Evolutionary conservation across 139 green algal species (phyloP).

Genomic region (Microglena sp.): DNA sequence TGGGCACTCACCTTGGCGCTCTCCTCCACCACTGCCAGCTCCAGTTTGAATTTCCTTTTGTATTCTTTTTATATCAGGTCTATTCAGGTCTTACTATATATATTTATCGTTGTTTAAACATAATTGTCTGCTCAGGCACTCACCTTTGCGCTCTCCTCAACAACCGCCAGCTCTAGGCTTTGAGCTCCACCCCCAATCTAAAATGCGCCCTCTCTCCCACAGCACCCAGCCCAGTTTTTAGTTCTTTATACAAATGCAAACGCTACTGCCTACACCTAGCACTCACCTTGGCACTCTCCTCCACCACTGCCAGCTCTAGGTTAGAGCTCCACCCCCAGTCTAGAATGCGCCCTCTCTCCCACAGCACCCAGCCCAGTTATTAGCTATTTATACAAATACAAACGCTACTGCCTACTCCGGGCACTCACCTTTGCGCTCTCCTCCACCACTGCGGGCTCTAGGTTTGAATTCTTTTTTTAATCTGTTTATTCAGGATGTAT

Average conservation of each 20-base stretch:
- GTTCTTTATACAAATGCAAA: not conserved
- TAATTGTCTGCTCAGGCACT: not conserved
- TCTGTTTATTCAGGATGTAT: no score
- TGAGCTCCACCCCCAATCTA: constrained; percentile 62
- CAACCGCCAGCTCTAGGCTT: constrained; percentile 53
- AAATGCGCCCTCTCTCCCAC: constrained; percentile 60
- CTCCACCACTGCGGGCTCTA: no score
- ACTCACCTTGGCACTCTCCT: constrained; percentile 45
- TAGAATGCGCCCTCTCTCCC: constrained; percentile 54
- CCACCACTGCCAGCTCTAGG: constrained; percentile 62
- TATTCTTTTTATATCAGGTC: no score
- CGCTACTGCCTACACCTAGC: not conserved
- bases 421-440: no score
- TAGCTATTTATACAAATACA: constrained; percentile 21
- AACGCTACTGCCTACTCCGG: not conserved
- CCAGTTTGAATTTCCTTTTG: no score
- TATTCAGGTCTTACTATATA: no score
- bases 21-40: no score
- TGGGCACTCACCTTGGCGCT: no score
- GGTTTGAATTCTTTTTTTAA: no score
- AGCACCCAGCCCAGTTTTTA: constrained; percentile 37
- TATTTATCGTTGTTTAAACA: not conserved
- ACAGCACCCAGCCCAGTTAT: constrained; percentile 49
- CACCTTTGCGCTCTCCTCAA: constrained; percentile 55
- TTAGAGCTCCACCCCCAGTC: constrained; percentile 61